A percentile compares a stretch with the other conserved stretches of the same genome.
These are phyloP conservation scores for Candida sp. DNA, from an alignment of 1,139 yeast species.

Conservation along the genomic window DNA sequence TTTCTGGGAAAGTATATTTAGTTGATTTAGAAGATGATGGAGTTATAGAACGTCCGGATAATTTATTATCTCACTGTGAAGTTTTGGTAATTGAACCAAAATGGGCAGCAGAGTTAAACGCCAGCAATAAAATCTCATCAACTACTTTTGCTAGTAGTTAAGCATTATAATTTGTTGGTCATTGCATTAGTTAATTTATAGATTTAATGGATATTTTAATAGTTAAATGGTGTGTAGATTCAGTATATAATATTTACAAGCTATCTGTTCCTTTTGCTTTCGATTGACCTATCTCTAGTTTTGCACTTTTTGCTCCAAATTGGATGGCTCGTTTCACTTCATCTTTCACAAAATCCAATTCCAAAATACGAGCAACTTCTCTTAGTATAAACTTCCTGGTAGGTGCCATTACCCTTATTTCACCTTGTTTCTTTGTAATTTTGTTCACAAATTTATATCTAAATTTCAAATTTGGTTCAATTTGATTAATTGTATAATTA, in stretches of 20 bases:
- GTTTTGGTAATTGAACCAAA: slow-evolving; percentile 45
- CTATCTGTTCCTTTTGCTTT: slow-evolving; percentile 62
- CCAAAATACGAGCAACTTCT: slow-evolving; percentile 50
- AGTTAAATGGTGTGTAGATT: slow-evolving; percentile 4
- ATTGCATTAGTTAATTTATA: slow-evolving; percentile 5
- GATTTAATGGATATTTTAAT: slow-evolving; percentile 3
- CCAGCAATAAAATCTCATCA: slow-evolving; percentile 3
- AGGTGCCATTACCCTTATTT: slow-evolving; percentile 17
- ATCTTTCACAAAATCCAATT: slow-evolving; percentile 53
- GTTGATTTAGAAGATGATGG: slow-evolving; percentile 13
- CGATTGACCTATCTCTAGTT: slow-evolving; percentile 74
- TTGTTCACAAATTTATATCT: slow-evolving; percentile 25
- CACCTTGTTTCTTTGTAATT: slow-evolving; percentile 26
- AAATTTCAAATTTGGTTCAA: slow-evolving; percentile 54
- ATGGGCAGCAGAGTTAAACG: slow-evolving; percentile 38
- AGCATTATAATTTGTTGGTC: slow-evolving; percentile 1
- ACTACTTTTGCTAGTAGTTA: not conserved
- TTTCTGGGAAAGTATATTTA: slow-evolving; percentile 34
- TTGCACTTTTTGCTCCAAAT: slow-evolving; percentile 94
- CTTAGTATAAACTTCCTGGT: slow-evolving; percentile 65
- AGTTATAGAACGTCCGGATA: slow-evolving; percentile 17
- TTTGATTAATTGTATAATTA: slow-evolving; percentile 38
- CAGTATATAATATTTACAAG: slow-evolving; percentile 8
- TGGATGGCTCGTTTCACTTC: slow-evolving; percentile 96
- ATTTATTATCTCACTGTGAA: slow-evolving; percentile 37